Evolutionary conservation across 306 rosid species (phyloP).

Genomic region (Prunus davidiana): DNA sequence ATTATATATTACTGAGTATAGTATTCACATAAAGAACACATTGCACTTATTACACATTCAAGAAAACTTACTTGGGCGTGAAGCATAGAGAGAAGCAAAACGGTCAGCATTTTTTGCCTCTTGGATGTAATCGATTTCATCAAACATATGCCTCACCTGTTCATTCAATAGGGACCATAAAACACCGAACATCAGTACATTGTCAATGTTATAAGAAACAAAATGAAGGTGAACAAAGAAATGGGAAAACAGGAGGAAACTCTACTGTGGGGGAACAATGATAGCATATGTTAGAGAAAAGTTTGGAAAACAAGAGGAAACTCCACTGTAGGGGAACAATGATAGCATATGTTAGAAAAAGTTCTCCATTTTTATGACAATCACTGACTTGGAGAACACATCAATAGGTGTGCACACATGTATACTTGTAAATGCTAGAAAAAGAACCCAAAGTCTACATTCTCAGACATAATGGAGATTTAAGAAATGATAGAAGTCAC

Average conservation of each 20-base stretch:
- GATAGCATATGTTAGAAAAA: background rate
- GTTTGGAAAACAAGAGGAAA: background rate
- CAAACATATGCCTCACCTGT: conserved; percentile 99
- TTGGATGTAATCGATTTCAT: conserved; percentile 84
- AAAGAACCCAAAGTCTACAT: background rate
- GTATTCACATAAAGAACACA: background rate
- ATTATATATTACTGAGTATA: background rate
- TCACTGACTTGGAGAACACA: background rate
- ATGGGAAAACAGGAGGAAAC: background rate
- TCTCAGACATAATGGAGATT: background rate
- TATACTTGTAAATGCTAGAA: background rate
- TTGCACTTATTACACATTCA: background rate
- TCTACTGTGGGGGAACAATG: background rate
- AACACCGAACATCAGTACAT: conserved; percentile 3
- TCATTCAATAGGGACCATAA: conserved; percentile 24
- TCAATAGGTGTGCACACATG: background rate
- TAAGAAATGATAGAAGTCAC: background rate
- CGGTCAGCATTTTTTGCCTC: conserved; percentile 97
- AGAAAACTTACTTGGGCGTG: conserved; percentile 53
- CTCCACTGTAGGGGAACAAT: background rate
- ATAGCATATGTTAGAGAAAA: background rate
- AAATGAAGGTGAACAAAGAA: background rate
- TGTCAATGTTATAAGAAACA: conserved; percentile 11
- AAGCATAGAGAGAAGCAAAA: conserved; percentile 73
- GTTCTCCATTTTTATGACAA: too few relatives aligned